Percentiles rank a stretch among this genome's conserved stretches.
These are phyloP conservation scores for Chondrus crispus DNA, from an alignment of 23 red algal species.

Conservation along the genomic window DNA sequence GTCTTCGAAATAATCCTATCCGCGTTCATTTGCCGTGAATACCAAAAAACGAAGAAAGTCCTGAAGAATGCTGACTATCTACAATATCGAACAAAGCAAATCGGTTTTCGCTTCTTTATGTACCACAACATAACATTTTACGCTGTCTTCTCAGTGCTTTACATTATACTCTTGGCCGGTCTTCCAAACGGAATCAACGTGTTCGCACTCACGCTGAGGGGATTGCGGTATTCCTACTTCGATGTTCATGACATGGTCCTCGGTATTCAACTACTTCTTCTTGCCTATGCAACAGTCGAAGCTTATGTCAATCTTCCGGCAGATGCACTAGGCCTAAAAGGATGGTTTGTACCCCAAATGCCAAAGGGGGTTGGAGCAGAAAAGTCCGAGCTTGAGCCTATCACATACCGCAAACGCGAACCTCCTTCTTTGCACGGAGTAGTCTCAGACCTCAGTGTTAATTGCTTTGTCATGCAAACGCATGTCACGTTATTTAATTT, in stretches of 20 bases:
- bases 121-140: conserved; percentile 86
- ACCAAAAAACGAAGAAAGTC: conserved; percentile 42
- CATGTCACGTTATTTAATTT: conserved; percentile 86
- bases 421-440: conserved; percentile 60
- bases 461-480: conserved; percentile 84
- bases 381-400: conserved; percentile 59
- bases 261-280: conserved; percentile 54
- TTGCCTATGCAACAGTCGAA: conserved; percentile 60
- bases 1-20: conserved; percentile 59
- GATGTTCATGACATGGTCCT: conserved; percentile 63
- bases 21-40: conserved; percentile 38
- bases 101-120: conserved; percentile 87
- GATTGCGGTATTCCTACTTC: conserved; percentile 42
- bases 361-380: conserved; percentile 39
- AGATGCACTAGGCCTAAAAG: conserved; percentile 64
- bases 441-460: conserved; percentile 66
- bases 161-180: conserved; percentile 38
- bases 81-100: conserved; percentile 69
- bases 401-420: conserved; percentile 77
- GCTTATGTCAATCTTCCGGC: conserved; percentile 77
- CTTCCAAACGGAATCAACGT: conserved; percentile 57
- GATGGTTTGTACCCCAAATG: conserved; percentile 68
- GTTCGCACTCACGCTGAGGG: conserved; percentile 18
- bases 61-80: conserved; percentile 78
- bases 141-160: conserved; percentile 37